Conservation (phyloP, 176 grass and related monocot species). For the Tillandsia leiboldiana region DNA sequence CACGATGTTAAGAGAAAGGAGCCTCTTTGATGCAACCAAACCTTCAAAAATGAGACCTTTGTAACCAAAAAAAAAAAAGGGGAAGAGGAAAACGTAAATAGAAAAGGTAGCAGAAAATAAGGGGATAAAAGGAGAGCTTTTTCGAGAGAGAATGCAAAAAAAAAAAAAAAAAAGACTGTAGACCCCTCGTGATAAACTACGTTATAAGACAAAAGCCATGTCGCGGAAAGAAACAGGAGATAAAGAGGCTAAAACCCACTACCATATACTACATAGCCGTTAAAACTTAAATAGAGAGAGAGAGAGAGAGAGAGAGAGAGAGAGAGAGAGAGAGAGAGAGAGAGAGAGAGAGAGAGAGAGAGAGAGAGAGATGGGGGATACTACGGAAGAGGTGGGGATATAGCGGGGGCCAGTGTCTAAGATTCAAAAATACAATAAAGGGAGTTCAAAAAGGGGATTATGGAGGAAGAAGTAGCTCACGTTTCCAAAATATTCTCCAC, state of each 20-base stretch:
- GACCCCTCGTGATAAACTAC: slow-evolving; percentile 27
- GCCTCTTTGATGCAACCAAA: neutral
- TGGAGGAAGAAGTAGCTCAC: slow-evolving; percentile 21
- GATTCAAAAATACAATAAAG: slow-evolving; percentile 6
- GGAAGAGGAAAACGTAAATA: neutral
- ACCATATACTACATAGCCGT: slow-evolving; percentile 3
- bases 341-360: slow-evolving; percentile 16
- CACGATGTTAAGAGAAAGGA: neutral
- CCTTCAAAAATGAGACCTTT: neutral
- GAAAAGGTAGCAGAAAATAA: slow-evolving; percentile 1
- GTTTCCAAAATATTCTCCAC: slow-evolving; percentile 25
- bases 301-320: slow-evolving; percentile 2
- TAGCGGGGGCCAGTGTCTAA: slow-evolving; percentile 6
- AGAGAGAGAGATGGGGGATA: no score
- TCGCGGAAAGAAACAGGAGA: slow-evolving; percentile 3
- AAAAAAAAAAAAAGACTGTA: slow-evolving; percentile 4
- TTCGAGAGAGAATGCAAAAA: neutral
- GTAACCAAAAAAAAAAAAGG: neutral
- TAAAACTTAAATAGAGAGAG: slow-evolving; percentile 5
- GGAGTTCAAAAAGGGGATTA: slow-evolving; percentile 23
- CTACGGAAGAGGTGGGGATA: neutral
- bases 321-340: slow-evolving; percentile 5
- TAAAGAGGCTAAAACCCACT: neutral
- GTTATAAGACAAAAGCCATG: slow-evolving; percentile 36
- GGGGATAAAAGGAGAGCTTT: slow-evolving; percentile 4